Percentiles rank a stretch among this genome's conserved stretches.
phyloP scores from a whole-genome alignment of 345 rosid species.

The Pugionium cornutum region DNA sequence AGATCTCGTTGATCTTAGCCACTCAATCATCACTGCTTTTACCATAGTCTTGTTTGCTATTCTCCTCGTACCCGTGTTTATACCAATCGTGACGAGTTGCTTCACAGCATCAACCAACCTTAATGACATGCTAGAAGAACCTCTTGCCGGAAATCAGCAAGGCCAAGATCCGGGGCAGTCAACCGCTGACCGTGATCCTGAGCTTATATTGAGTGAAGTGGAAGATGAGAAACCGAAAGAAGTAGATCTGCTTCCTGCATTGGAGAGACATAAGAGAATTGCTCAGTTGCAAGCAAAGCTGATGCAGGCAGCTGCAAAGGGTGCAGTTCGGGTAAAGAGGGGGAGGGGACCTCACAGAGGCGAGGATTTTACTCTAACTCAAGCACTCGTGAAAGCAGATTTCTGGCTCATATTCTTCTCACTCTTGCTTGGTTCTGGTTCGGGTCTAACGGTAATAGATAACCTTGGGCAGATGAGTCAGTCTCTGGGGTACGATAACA shows the following conservation, averaged over 20 bases:
- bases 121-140: slow-evolving; percentile 58
- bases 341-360: slow-evolving; percentile 85
- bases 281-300: slow-evolving; percentile 79
- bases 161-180: slow-evolving; percentile 52
- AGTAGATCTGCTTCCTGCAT: slow-evolving; percentile 82
- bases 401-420: slow-evolving; percentile 95
- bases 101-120: slow-evolving; percentile 45
- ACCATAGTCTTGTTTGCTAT: slow-evolving; percentile 65
- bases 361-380: slow-evolving; percentile 85
- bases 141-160: slow-evolving; percentile 52
- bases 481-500: slow-evolving; percentile 75
- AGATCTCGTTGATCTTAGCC: slow-evolving; percentile 66
- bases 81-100: slow-evolving; percentile 65
- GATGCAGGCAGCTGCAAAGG: slow-evolving; percentile 89
- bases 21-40: slow-evolving; percentile 47
- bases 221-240: slow-evolving; percentile 95
- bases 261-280: slow-evolving; percentile 76
- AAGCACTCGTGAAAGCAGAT: slow-evolving; percentile 90
- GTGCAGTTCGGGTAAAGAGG: slow-evolving; percentile 82
- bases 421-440: slow-evolving; percentile 85
- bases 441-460: slow-evolving; percentile 95
- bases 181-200: slow-evolving; percentile 54
- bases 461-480: slow-evolving; percentile 98
- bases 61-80: slow-evolving; percentile 62
- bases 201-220: slow-evolving; percentile 82